phyloP scores from a whole-genome alignment of 2,329 filamentous ascomycete genomes.

The Magnaporthiopsis poae region DNA sequence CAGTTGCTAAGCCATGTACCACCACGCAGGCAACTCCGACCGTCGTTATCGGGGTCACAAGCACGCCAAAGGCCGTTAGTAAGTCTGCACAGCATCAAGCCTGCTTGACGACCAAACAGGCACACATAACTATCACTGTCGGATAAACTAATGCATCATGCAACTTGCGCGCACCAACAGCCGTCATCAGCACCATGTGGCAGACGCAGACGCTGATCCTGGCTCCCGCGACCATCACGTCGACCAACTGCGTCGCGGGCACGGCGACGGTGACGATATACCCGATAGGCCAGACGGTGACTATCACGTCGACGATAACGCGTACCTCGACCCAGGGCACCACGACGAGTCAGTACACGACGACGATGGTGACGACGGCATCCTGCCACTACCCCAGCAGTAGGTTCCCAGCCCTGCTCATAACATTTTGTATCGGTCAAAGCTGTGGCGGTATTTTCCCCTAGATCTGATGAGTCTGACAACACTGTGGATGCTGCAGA shows the following conservation, averaged over 20 bases:
- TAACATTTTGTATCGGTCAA: constrained; percentile 7
- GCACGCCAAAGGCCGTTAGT: constrained; percentile 27
- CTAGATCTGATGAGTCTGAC: not conserved
- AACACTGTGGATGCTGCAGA: not conserved
- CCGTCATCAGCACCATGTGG: constrained; percentile 17
- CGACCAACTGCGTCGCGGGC: constrained; percentile 21
- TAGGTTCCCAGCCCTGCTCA: constrained; percentile 8
- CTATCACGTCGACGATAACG: constrained; percentile 20
- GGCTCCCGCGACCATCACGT: constrained; percentile 23
- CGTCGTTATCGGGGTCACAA: constrained; percentile 26
- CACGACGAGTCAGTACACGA: constrained; percentile 23
- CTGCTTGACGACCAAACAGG: not conserved
- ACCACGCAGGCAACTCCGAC: constrained; percentile 26
- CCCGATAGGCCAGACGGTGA: constrained; percentile 22
- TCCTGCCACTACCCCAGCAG: constrained; percentile 25
- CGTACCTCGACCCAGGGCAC: constrained; percentile 24
- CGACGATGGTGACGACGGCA: constrained; percentile 23
- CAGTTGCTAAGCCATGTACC: not conserved
- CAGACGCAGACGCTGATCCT: constrained; percentile 27
- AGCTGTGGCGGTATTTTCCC: constrained; percentile 1
- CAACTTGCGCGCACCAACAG: constrained; percentile 10
- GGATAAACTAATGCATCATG: no score
- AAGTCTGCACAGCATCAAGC: constrained; percentile 3
- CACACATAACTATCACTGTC: not conserved
- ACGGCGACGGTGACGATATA: constrained; percentile 27